Evolutionary conservation across 805 yeast genomes (phyloP).

Genomic region (Yueomyces sp.): DNA sequence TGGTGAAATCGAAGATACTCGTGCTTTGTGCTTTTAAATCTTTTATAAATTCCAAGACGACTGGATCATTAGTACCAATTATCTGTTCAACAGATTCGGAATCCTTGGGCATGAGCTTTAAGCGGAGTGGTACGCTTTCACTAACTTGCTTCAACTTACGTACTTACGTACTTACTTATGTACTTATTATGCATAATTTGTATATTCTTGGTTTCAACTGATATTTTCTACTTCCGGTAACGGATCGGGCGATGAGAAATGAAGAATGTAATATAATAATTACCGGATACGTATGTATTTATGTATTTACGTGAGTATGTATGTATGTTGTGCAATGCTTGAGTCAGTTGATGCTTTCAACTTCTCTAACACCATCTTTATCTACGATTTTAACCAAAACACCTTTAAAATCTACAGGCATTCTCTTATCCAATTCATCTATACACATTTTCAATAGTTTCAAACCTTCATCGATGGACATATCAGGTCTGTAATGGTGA

Average conservation of each 20-base stretch:
- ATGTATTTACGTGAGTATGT: too few species aligned
- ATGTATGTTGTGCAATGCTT: too few species aligned
- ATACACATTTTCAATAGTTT: conserved; percentile 59
- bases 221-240: too few species aligned
- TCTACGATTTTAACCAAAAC: conserved; percentile 54
- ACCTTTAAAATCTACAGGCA: conserved; percentile 82
- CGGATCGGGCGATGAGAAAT: too few species aligned
- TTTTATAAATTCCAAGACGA: conserved; percentile 34
- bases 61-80: conserved; percentile 29
- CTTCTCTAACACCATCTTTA: conserved; percentile 41
- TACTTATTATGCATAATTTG: too few species aligned
- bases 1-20: conserved; percentile 24
- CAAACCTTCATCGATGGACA: conserved; percentile 68
- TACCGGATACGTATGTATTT: too few species aligned
- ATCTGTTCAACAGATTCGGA: conserved; percentile 1
- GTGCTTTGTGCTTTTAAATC: conserved; percentile 25
- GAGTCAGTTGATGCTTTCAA: conserved; percentile 14
- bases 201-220: too few species aligned
- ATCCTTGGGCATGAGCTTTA: too few species aligned
- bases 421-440: conserved; percentile 63
- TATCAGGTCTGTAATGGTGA: conserved; percentile 71
- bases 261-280: too few species aligned
- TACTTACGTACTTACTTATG: too few species aligned
- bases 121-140: too few species aligned
- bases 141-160: too few species aligned